Percentiles rank a stretch among this genome's conserved stretches.
Evolutionary conservation across 2,329 filamentous ascomycete species (phyloP).

Genomic region (Niveomyces coronatus): DNA sequence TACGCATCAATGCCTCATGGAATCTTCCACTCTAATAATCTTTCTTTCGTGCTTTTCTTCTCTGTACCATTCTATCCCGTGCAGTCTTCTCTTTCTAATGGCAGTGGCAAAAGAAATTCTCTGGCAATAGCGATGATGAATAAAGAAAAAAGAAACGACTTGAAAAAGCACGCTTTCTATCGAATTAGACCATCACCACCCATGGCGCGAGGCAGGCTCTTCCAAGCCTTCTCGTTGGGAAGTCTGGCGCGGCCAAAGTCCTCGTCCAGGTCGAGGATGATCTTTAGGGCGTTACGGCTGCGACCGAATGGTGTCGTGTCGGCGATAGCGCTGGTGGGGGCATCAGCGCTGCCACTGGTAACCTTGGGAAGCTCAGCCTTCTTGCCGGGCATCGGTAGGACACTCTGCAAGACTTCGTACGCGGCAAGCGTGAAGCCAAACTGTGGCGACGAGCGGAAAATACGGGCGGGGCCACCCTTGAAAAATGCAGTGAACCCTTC

Average conservation of each 20-base stretch:
- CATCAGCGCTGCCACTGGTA: constrained; percentile 51
- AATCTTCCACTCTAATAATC: too few species aligned
- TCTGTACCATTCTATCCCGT: too few species aligned
- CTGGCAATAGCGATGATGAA: too few species aligned
- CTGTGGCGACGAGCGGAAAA: constrained; percentile 88
- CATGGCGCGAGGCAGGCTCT: constrained; percentile 40
- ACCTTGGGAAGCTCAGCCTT: constrained; percentile 40
- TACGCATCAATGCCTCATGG: too few species aligned
- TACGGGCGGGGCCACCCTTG: constrained; percentile 93
- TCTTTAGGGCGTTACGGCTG: constrained; percentile 87
- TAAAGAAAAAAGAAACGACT: too few species aligned
- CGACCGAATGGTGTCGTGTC: constrained; percentile 41
- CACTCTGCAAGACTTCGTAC: constrained; percentile 80
- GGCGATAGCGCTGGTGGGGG: constrained; percentile 35
- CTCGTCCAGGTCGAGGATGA: constrained; percentile 88
- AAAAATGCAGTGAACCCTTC: constrained; percentile 97
- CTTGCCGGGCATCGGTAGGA: constrained; percentile 62
- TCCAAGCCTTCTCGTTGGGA: constrained; percentile 43
- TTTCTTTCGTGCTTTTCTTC: too few species aligned
- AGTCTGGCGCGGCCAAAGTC: constrained; percentile 73
- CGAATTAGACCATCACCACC: constrained; percentile 24
- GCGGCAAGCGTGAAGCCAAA: constrained; percentile 96
- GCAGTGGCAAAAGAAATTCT: too few species aligned
- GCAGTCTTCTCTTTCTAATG: too few species aligned
- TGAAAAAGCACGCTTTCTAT: constrained; percentile 1